Percentiles rank a stretch among this genome's conserved stretches.
phyloP scores from a whole-genome alignment of 257 asterid genomes.

The Nyctanthes arbortristis region DNA sequence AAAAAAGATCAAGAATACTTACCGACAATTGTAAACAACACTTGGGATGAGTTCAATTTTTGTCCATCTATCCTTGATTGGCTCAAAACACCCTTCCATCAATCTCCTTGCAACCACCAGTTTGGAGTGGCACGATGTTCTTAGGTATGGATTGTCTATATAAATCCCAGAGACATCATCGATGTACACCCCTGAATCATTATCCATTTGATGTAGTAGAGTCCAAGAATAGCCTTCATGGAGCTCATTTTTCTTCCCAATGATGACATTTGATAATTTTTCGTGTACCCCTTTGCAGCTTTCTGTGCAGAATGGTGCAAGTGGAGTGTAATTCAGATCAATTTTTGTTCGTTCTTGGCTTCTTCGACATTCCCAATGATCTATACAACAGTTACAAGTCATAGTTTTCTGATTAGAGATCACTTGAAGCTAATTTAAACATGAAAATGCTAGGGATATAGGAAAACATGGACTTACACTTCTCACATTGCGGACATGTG shows the following conservation, averaged over 20 bases:
- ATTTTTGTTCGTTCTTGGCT: slow-evolving; percentile 19
- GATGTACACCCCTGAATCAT: slow-evolving; percentile 22
- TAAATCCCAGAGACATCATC: slow-evolving; percentile 28
- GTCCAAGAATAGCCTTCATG: slow-evolving; percentile 52
- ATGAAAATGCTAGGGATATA: slow-evolving; percentile 1
- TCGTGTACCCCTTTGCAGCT: slow-evolving; percentile 50
- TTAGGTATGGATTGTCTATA: slow-evolving; percentile 31
- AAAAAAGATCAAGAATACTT: slow-evolving; percentile 4
- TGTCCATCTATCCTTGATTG: slow-evolving; percentile 49
- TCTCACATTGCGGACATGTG: slow-evolving; percentile 57
- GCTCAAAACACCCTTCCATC: slow-evolving; percentile 56
- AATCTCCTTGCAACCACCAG: slow-evolving; percentile 54
- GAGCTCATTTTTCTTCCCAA: slow-evolving; percentile 39
- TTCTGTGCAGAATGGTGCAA: slow-evolving; percentile 41
- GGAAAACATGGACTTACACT: slow-evolving; percentile 28
- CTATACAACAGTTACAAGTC: slow-evolving; percentile 25
- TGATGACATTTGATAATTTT: slow-evolving; percentile 30
- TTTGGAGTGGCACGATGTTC: slow-evolving; percentile 52
- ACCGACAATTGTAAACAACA: slow-evolving; percentile 60
- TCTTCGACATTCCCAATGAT: slow-evolving; percentile 60
- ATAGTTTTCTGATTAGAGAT: not conserved
- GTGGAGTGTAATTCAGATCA: slow-evolving; percentile 42
- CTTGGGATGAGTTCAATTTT: slow-evolving; percentile 40
- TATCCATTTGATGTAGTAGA: slow-evolving; percentile 41
- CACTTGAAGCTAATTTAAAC: not conserved